Conservation (phyloP, 495 filamentous ascomycete genomes). For the Aspergillus sclerotioniger region DNA sequence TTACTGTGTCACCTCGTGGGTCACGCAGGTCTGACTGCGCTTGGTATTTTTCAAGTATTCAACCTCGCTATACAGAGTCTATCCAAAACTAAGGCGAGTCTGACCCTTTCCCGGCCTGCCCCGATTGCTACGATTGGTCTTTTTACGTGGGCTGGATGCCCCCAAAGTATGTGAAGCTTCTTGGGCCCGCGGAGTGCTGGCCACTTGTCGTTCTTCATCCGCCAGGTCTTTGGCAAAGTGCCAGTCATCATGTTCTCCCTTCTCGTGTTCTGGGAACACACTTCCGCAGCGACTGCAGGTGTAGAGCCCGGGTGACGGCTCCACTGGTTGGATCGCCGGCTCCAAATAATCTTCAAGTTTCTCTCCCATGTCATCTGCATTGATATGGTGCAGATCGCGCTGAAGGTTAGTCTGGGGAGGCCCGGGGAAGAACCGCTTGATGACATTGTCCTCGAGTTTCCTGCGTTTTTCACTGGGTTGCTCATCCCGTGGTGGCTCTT, state of each 20-base stretch:
- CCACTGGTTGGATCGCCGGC: constrained; percentile 10
- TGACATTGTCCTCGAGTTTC: constrained; percentile 33
- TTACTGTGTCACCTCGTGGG: no score
- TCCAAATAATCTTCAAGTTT: neutral
- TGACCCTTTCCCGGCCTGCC: constrained; percentile 73
- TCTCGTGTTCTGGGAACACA: constrained; percentile 50
- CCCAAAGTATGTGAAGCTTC: constrained; percentile 22
- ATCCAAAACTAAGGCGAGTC: constrained; percentile 68
- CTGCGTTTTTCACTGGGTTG: constrained; percentile 31
- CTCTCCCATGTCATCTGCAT: constrained; percentile 6
- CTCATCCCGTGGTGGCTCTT: constrained; percentile 6
- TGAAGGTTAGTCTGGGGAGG: constrained; percentile 13
- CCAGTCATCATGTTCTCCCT: constrained; percentile 87
- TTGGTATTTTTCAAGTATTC: neutral
- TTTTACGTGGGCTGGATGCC: constrained; percentile 30
- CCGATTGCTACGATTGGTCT: constrained; percentile 29
- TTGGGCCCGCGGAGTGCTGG: constrained; percentile 22
- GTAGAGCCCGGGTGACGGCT: constrained; percentile 46
- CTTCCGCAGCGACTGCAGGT: constrained; percentile 66
- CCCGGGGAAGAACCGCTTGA: constrained; percentile 37
- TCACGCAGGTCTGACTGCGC: neutral
- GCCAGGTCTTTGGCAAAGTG: constrained; percentile 90
- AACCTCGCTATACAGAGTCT: constrained; percentile 2
- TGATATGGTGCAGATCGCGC: constrained; percentile 8
- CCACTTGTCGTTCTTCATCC: constrained; percentile 51